These are phyloP conservation scores for Ophiostoma populinum DNA, from an alignment of 2,329 filamentous ascomycete species.

Conservation along the genomic window DNA sequence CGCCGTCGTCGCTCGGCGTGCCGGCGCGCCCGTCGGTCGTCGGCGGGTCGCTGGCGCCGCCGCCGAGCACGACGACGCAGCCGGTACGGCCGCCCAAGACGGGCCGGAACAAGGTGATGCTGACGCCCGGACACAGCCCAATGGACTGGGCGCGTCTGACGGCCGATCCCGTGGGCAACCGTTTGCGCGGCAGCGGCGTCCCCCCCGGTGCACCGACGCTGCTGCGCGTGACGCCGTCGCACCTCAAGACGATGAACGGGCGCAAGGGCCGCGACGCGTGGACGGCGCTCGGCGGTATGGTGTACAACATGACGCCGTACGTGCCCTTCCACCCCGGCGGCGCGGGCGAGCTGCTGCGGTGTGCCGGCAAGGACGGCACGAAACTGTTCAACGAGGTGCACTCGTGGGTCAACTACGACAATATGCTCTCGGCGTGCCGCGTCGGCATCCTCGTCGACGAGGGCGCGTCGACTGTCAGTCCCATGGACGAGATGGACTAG, in stretches of 20 bases:
- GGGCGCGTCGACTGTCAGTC: constrained; percentile 17
- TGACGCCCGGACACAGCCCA: constrained; percentile 83
- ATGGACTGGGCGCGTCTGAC: constrained; percentile 86
- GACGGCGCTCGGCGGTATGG: constrained; percentile 75
- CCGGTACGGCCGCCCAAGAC: constrained; percentile 28
- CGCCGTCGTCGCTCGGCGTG: neutral
- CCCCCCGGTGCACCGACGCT: constrained; percentile 35
- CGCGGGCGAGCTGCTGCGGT: constrained; percentile 50
- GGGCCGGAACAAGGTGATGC: constrained; percentile 54
- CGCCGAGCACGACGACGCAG: constrained; percentile 33
- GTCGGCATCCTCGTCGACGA: constrained; percentile 48
- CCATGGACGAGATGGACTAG: constrained; percentile 46
- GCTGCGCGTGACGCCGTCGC: constrained; percentile 62
- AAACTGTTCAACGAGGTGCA: constrained; percentile 49
- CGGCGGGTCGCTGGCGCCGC: constrained; percentile 22
- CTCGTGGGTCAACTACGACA: constrained; percentile 57
- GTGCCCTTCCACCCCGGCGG: constrained; percentile 82
- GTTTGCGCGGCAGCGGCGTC: constrained; percentile 35
- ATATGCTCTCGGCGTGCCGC: constrained; percentile 46
- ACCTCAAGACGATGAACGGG: constrained; percentile 64
- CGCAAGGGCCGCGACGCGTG: constrained; percentile 75
- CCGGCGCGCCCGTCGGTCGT: neutral
- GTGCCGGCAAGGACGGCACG: constrained; percentile 44
- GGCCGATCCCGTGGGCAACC: constrained; percentile 41
- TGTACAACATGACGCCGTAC: constrained; percentile 90